Conservation (phyloP, 2,329 filamentous ascomycete genomes). For the Hypoxylon sp. region DNA sequence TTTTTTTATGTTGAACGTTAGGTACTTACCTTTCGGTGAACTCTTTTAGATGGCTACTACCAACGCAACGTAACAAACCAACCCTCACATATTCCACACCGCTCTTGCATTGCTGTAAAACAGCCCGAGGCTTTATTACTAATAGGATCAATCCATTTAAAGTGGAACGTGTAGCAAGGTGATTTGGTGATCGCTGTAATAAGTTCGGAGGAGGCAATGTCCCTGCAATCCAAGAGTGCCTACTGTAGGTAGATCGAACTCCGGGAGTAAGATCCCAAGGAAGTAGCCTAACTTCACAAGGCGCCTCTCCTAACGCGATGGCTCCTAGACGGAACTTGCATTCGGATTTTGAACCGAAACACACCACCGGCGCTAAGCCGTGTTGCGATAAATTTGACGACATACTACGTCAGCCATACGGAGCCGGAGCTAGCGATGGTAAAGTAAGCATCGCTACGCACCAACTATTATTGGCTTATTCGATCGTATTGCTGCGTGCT, state of each 20-base stretch:
- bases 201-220: constrained; percentile 7
- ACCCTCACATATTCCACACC: neutral
- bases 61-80: neutral
- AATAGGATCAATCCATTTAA: neutral
- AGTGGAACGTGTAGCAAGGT: constrained; percentile 3
- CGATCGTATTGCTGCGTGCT: neutral
- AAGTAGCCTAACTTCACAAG: constrained; percentile 2
- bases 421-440: constrained; percentile 24
- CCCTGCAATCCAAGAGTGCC: neutral
- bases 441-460: constrained; percentile 41
- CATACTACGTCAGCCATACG: constrained; percentile 35
- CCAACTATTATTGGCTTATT: constrained; percentile 31
- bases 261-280: neutral
- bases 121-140: neutral
- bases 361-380: constrained; percentile 54
- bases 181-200: neutral
- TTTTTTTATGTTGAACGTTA: neutral
- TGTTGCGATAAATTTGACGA: constrained; percentile 60
- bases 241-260: no score
- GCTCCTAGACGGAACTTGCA: constrained; percentile 4
- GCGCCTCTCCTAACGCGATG: constrained; percentile 1
- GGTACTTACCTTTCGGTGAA: neutral
- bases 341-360: constrained; percentile 20
- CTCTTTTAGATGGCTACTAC: neutral
- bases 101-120: neutral